Base-by-base conservation (phyloP, 2,329 filamentous ascomycete species). In the Arthrobotrys sphaeroides region DNA sequence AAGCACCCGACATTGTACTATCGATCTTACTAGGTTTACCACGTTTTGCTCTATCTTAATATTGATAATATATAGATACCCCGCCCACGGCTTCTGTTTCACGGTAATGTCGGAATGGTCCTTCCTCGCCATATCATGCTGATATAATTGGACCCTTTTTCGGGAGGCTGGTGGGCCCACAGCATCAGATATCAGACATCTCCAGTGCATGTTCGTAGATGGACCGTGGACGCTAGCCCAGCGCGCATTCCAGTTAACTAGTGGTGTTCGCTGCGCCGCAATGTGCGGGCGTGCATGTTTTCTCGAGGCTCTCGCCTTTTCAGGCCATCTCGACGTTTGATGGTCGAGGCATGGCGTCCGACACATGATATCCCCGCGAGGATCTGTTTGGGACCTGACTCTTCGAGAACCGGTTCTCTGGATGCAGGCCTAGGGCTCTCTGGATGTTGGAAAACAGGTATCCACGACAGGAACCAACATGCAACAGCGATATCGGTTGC, bases 221-320 rank as follows among this genome's bases (percentile, higher is more conserved):
- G 31, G 16, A 36, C 3, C n/a, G n/a, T n/a, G 5, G 42, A 40
- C 18, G n/a, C 22, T 5, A 51, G 47, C 22, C 9, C n/a, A 51
- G 47, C 24, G 12, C 33, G 16, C 49, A n/a, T 36, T 55, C 9
- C 49, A 10, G 18, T 51, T 13, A 12, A 5, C 26, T n/a, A n/a
- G n/a, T n/a, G 12, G 47, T 20, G 47, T 38, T 18, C 24, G 51
- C 31, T 55, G 51, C 18, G 51, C 51, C 36, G 55, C 40, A 18
- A 28, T 22, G 16, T 12, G 18, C 9, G 33, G 12, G 22, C 12
- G 31, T 38, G 12, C 42, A n/a, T n/a, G n/a, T n/a, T n/a, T 62
- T 72, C 67, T 65, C 67, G 18, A 57, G 26, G 40, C 49, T 72
- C 47, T 45, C 67, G 38, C 67, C 67, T 42, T 28, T 72, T 72